Evolutionary conservation across 257 asterid genomes (phyloP).

Genomic region (Gentiana straminea): DNA sequence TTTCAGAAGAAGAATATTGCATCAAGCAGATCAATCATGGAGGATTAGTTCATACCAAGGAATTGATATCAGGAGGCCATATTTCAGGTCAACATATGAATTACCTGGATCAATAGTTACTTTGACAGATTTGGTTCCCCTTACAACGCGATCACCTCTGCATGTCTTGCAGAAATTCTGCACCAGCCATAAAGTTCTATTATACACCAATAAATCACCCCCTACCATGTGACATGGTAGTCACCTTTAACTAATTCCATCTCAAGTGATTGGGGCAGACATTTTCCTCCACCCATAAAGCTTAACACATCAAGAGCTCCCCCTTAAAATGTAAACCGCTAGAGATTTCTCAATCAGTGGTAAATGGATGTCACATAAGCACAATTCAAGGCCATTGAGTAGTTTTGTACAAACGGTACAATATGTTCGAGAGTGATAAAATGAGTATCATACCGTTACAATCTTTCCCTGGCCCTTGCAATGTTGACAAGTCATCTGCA

Average conservation of each 20-base stretch:
- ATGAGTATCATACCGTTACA: conserved; percentile 48
- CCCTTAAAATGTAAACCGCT: too few relatives aligned
- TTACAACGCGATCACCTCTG: conserved; percentile 61
- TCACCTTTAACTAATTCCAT: too few relatives aligned
- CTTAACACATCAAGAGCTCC: background rate
- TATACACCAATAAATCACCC: background rate
- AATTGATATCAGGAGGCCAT: background rate
- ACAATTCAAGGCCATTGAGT: too few relatives aligned
- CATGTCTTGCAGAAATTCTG: conserved; percentile 85
- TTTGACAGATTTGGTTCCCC: conserved; percentile 65
- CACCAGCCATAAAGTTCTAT: background rate
- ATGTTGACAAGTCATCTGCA: conserved; percentile 54
- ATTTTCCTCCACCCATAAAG: conserved; percentile 27
- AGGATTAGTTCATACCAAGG: background rate
- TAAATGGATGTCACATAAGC: too few relatives aligned
- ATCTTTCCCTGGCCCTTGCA: conserved; percentile 78
- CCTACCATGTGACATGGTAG: too few relatives aligned
- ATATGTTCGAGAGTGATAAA: too few relatives aligned
- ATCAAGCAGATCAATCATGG: background rate
- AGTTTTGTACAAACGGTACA: too few relatives aligned
- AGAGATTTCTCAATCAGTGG: too few relatives aligned
- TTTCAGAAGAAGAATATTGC: background rate
- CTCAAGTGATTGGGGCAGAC: conserved; percentile 25
- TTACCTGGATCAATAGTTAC: conserved; percentile 77
- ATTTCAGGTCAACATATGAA: background rate